phyloP scores from a whole-genome alignment of 805 yeast species.

The Diddensiella transvaalensis region DNA sequence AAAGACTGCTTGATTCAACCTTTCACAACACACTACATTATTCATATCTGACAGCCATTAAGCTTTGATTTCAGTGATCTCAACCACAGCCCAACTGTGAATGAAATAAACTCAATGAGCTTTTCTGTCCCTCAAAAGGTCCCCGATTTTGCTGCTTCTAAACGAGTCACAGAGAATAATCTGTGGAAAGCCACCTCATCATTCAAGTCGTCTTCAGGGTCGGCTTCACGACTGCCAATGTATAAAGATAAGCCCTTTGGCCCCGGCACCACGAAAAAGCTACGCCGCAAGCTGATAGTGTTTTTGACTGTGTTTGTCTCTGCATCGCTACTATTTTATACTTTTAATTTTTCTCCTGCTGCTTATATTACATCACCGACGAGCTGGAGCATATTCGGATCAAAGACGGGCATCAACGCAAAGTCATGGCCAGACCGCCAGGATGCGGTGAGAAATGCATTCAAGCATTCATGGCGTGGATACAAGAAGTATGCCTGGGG shows the following conservation, averaged over 20 bases:
- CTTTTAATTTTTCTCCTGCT: constrained; percentile 23
- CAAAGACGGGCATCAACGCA: constrained; percentile 4
- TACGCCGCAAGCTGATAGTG: constrained; percentile 38
- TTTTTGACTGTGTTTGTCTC: constrained; percentile 42
- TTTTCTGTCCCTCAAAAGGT: constrained; percentile 15
- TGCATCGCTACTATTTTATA: constrained; percentile 41
- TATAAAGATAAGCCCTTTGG: constrained; percentile 51
- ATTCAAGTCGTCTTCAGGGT: background rate
- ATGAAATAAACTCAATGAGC: constrained; percentile 14
- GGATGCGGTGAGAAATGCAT: constrained; percentile 59
- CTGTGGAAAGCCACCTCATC: constrained; percentile 16
- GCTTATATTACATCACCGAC: constrained; percentile 18
- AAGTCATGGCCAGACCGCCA: constrained; percentile 48
- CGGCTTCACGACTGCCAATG: constrained; percentile 37
- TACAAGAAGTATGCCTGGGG: constrained; percentile 83
- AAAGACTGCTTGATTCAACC: no score
- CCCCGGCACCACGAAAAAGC: constrained; percentile 10
- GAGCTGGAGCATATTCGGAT: background rate
- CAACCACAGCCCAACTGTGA: no score
- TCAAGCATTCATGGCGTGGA: constrained; percentile 72
- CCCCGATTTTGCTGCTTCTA: constrained; percentile 15
- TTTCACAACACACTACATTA: no score
- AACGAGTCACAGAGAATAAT: constrained; percentile 14
- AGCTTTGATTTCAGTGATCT: no score
- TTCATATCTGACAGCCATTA: no score